Base-by-base conservation (phyloP, 768 basidiomycete species). In the Rhizopogon vulgaris region DNA sequence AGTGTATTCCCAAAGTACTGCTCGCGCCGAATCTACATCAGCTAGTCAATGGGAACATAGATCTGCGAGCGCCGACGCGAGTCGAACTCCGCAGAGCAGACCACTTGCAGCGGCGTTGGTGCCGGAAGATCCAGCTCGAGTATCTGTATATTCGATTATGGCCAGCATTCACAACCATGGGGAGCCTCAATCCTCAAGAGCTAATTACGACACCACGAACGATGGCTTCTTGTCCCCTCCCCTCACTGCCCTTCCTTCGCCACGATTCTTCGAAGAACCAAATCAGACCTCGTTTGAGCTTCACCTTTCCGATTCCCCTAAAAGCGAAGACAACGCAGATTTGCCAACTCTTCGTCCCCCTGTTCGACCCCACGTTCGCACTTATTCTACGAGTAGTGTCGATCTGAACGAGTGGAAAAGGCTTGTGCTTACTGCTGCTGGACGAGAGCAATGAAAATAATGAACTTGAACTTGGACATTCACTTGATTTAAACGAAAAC, bases 401-500 rank as follows among this genome's bases (percentile, higher is more conserved):
- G 48, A 58, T 43, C 45, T 53, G 43, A 32, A 58, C 14, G 54
- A 51, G 42, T 58, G 57, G 57, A 52, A 42, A 40, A 58, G 34
- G 36, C 57, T 56, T 32, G 57, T 58, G 18, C 30, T 58, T 37
- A 48, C 11, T 32, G 57, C 57, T 32, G 57, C 57, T 18, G 57
- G 57, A 24, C 45, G 45, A 30, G 4, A 34, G 22, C 9, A 15
- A 34, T 34, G 18, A 34, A 34, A 9, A 34, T 34, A 34, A 46
- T 24, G 32, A 34, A 10, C 5, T 34, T 34, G 30, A 18, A 34
- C 18, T 34, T 32, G 28, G 28, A 43, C 8, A 34, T 34, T 34
- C 5, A 32, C 45, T 24, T 34, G 10, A 22, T 15, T 1, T 15
- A 46, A 2, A 18, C 3, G 18, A 7, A n/a, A n/a, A 46, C 32